Conservation (phyloP, 345 rosid genomes). For the Combretum micranthum region DNA sequence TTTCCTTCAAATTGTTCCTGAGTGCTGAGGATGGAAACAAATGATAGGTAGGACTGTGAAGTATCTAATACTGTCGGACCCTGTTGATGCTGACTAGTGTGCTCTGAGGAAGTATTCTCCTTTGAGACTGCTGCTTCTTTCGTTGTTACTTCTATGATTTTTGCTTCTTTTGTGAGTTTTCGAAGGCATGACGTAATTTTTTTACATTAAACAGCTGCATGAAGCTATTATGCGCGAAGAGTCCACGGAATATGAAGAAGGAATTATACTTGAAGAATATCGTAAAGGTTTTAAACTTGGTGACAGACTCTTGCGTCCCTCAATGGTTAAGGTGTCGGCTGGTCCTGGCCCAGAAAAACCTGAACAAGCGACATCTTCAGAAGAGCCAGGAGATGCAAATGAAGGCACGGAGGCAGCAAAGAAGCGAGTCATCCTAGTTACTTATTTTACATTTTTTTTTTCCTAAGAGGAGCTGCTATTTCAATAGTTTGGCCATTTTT, state of each 20-base stretch:
- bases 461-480: constrained; percentile 14
- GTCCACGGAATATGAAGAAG: constrained; percentile 72
- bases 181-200: not conserved
- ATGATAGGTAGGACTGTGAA: not conserved
- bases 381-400: constrained; percentile 13
- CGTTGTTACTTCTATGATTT: not conserved
- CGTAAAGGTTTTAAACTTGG: constrained; percentile 85
- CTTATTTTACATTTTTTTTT: constrained; percentile 33
- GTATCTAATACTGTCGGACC: too few relatives aligned
- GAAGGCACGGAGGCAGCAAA: constrained; percentile 19
- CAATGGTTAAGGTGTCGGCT: constrained; percentile 99
- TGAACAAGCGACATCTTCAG: constrained; percentile 15
- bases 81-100: too few relatives aligned
- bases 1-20: not conserved
- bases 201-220: constrained; percentile 47
- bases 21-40: not conserved
- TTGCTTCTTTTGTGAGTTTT: constrained; percentile 3
- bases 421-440: constrained; percentile 30
- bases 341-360: constrained; percentile 82
- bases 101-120: too few relatives aligned
- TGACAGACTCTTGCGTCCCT: constrained; percentile 77
- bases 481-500: not conserved
- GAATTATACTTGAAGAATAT: constrained; percentile 69
- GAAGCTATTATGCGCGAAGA: constrained; percentile 97
- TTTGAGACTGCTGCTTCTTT: not conserved